Percentiles rank a stretch among this genome's conserved stretches.
Conservation (phyloP, 257 asterid species). For the Rubia yunnanensis region DNA sequence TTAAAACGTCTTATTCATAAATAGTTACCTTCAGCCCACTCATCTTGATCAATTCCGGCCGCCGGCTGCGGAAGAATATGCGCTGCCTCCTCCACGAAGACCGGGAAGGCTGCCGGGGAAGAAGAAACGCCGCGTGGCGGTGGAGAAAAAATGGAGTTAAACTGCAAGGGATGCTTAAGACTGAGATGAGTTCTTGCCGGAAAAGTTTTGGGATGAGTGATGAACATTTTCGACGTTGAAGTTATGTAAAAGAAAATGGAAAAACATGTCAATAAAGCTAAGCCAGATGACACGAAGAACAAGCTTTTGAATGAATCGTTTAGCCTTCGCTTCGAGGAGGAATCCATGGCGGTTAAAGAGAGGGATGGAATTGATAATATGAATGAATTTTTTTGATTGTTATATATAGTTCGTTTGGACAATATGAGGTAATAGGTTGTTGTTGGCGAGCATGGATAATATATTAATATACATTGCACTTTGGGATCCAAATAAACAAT, state of each 20-base stretch:
- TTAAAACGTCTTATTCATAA: neutral
- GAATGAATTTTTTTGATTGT: neutral
- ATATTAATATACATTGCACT: neutral
- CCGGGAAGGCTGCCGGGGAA: neutral
- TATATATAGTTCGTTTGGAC: neutral
- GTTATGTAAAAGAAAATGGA: constrained; percentile 24
- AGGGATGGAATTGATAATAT: neutral
- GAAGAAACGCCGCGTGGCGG: neutral
- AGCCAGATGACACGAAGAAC: constrained; percentile 18
- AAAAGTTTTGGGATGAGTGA: neutral
- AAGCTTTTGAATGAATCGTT: constrained; percentile 11
- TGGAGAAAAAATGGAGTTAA: constrained; percentile 10
- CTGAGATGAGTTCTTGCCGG: constrained; percentile 15
- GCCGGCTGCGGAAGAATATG: neutral
- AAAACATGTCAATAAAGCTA: constrained; percentile 29
- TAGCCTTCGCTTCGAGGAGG: neutral
- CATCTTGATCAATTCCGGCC: neutral
- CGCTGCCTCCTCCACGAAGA: no score
- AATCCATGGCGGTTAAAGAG: neutral
- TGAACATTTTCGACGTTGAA: constrained; percentile 20
- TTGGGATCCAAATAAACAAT: no score
- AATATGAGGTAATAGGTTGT: neutral
- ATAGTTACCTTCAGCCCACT: neutral
- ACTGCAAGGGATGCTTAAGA: constrained; percentile 6
- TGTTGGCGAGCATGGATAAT: neutral